phyloP scores from a whole-genome alignment of 2,329 filamentous ascomycete genomes.

The Huntiella decipiens region DNA sequence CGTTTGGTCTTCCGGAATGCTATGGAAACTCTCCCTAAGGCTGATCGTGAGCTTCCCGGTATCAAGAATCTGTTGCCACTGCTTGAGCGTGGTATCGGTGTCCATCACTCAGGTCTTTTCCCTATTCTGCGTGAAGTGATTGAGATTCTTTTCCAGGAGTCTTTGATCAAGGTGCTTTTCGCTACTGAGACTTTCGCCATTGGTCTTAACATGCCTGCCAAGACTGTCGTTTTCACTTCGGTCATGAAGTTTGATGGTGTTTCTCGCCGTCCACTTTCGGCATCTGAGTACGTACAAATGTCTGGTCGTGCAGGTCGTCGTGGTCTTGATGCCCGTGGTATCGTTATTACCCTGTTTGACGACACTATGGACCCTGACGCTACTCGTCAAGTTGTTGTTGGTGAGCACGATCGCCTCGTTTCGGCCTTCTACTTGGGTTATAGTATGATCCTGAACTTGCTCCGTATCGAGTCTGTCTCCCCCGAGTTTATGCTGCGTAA shows the following conservation, averaged over 20 bases:
- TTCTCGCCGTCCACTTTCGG: conserved; percentile 63
- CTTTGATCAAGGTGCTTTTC: conserved; percentile 91
- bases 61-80: conserved; percentile 81
- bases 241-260: conserved; percentile 89
- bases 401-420: conserved; percentile 91
- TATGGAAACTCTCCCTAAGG: conserved; percentile 78
- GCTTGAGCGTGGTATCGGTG: conserved; percentile 77
- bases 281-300: conserved; percentile 97
- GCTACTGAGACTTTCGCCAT: conserved; percentile 98
- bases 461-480: conserved; percentile 96
- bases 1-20: conserved; percentile 85
- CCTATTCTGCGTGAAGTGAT: conserved; percentile 97
- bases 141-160: conserved; percentile 96
- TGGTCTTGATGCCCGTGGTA: conserved; percentile 92
- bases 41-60: conserved; percentile 74
- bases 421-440: conserved; percentile 96
- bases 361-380: conserved; percentile 86
- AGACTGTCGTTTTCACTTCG: conserved; percentile 96
- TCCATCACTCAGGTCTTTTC: conserved; percentile 88
- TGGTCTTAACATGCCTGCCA: conserved; percentile 95
- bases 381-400: conserved; percentile 90
- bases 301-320: conserved; percentile 89
- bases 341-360: conserved; percentile 99
- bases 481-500: conserved; percentile 97
- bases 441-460: conserved; percentile 96